Conservation (phyloP, 129 eudicot genomes). For the Chrysanthemum makinoi region DNA sequence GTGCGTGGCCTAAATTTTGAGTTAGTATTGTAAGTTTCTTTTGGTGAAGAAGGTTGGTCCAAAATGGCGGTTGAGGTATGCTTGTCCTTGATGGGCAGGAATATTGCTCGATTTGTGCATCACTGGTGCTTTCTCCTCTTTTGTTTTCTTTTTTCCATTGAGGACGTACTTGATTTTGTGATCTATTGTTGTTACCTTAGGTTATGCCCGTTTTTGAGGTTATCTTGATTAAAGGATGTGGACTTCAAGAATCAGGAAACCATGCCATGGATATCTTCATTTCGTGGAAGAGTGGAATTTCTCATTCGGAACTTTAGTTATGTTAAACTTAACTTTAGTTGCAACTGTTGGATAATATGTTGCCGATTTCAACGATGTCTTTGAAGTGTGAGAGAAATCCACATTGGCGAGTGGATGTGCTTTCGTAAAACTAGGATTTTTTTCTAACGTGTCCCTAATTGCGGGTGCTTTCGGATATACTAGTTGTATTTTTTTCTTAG, state of each 20-base stretch:
- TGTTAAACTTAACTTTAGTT: constrained; percentile 43
- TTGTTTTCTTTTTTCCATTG: constrained; percentile 17
- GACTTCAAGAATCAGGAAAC: constrained; percentile 46
- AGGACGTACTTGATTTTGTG: constrained; percentile 58
- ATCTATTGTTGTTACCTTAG: constrained; percentile 70
- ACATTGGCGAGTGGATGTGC: constrained; percentile 43
- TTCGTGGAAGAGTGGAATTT: constrained; percentile 57
- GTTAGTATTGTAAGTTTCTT: constrained; percentile 19
- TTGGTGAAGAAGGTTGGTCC: constrained; percentile 36
- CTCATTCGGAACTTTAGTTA: constrained; percentile 47
- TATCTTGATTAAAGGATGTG: constrained; percentile 48
- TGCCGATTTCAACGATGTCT: constrained; percentile 80
- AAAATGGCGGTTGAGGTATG: constrained; percentile 55
- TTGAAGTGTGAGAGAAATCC: constrained; percentile 59
- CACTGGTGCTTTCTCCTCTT: constrained; percentile 34
- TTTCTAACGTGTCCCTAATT: constrained; percentile 46
- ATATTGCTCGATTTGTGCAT: constrained; percentile 39
- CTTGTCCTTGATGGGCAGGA: constrained; percentile 49
- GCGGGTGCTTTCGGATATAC: constrained; percentile 62
- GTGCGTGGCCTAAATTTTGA: constrained; percentile 9
- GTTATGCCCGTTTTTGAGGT: constrained; percentile 49
- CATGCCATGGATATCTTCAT: constrained; percentile 40
- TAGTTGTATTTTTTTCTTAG: constrained; percentile 28
- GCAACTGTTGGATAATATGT: constrained; percentile 76
- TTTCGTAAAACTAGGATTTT: constrained; percentile 34